These are phyloP conservation scores for Populus euphratica DNA, from an alignment of 345 rosid species.

Conservation along the genomic window DNA sequence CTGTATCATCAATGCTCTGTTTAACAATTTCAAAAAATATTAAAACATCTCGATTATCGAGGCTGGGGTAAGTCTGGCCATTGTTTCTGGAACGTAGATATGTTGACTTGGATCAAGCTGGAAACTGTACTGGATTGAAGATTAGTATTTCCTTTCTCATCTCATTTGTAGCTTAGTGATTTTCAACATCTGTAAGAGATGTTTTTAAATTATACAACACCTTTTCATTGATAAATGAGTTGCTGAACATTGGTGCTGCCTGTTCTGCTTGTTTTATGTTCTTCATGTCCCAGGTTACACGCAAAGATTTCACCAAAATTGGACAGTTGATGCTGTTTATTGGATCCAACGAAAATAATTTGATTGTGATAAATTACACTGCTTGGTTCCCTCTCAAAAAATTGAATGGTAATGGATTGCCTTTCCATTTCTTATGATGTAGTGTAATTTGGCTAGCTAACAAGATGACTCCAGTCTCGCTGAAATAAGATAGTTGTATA, in stretches of 20 bases:
- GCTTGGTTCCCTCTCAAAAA: too few species aligned
- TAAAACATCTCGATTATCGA: slow-evolving; percentile 1
- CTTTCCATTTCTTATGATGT: not conserved
- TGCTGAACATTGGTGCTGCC: not conserved
- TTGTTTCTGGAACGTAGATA: not conserved
- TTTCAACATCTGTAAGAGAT: not conserved
- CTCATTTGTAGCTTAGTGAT: not conserved
- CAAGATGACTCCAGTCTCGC: too few species aligned
- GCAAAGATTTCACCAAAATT: not conserved
- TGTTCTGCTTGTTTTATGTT: not conserved
- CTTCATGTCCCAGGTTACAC: not conserved
- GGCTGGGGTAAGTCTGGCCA: not conserved
- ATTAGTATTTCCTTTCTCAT: not conserved
- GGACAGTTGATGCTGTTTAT: not conserved
- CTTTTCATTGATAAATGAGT: not conserved
- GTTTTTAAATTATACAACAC: not conserved
- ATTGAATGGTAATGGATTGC: not conserved
- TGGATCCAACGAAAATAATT: too few species aligned
- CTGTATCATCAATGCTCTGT: not conserved
- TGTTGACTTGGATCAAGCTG: not conserved
- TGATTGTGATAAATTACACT: too few species aligned
- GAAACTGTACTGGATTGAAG: not conserved
- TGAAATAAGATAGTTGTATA: too few species aligned
- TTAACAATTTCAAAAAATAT: not conserved
- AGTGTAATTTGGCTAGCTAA: not conserved